phyloP scores from a whole-genome alignment of 1,284 basidiomycete genomes.

The Fomitopsis pinicola region DNA sequence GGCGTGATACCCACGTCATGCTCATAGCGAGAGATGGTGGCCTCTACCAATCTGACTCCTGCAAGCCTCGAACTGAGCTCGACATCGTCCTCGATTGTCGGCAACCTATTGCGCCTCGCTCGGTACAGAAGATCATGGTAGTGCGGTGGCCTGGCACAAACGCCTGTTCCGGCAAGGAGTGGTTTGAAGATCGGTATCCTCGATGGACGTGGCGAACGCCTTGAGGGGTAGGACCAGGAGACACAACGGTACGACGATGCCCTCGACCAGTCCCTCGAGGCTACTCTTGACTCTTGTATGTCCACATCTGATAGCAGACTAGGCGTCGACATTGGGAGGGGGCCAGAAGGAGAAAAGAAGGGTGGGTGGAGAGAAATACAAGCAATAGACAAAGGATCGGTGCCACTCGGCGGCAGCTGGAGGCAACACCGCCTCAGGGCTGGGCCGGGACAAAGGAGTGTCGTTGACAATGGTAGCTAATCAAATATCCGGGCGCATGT shows the following conservation, averaged over 20 bases:
- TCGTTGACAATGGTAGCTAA: constrained; percentile 1
- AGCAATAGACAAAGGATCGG: background rate
- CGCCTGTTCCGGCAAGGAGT: background rate
- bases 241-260: constrained; percentile 20
- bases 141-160: constrained; percentile 22
- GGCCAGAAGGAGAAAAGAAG: background rate
- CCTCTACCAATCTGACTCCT: constrained; percentile 24
- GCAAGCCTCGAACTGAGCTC: constrained; percentile 21
- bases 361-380: background rate
- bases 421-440: background rate
- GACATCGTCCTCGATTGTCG: constrained; percentile 13
- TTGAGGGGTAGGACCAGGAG: constrained; percentile 23
- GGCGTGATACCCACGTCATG: constrained; percentile 21
- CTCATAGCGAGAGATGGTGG: constrained; percentile 25
- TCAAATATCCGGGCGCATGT: background rate
- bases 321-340: background rate
- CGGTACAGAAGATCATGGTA: constrained; percentile 22
- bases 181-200: constrained; percentile 2
- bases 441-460: background rate
- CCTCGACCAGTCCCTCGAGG: constrained; percentile 22
- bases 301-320: background rate
- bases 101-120: constrained; percentile 11
- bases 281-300: constrained; percentile 16
- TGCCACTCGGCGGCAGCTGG: background rate
- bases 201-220: background rate